Percentiles rank a stretch among this genome's conserved stretches.
These are phyloP conservation scores for Liriodendron chinense DNA, from an alignment of 164 flowering plant genomes.

Conservation along the genomic window DNA sequence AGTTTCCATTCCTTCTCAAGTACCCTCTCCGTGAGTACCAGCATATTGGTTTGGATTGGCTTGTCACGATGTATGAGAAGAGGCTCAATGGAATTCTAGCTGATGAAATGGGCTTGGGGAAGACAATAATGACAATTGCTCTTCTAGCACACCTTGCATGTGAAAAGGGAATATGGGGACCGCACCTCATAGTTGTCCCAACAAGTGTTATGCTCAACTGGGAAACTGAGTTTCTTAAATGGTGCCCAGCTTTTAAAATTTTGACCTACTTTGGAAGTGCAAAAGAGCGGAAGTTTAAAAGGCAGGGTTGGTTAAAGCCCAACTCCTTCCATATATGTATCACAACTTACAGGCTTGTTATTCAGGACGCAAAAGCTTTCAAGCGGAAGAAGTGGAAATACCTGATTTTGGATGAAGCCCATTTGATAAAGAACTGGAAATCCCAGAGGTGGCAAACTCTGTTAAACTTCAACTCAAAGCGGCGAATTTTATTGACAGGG, in stretches of 20 bases:
- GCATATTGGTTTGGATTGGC: conserved; percentile 99
- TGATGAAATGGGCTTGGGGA: conserved; percentile 99
- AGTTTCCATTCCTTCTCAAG: conserved; percentile 92
- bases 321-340: conserved; percentile 95
- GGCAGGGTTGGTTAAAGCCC: conserved; percentile 98
- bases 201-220: conserved; percentile 99
- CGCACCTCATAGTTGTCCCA: conserved; percentile 97
- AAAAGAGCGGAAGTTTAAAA: conserved; percentile 82
- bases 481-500: conserved; percentile 91
- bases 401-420: conserved; percentile 96
- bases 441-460: conserved; percentile 99
- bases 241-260: conserved; percentile 99
- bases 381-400: conserved; percentile 99
- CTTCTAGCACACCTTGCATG: conserved; percentile 95
- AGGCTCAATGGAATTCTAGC: conserved; percentile 96
- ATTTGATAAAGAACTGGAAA: conserved; percentile 97
- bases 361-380: conserved; percentile 92
- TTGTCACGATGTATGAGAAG: conserved; percentile 97
- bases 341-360: conserved; percentile 92
- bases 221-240: conserved; percentile 98
- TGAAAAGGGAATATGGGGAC: conserved; percentile 99
- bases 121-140: conserved; percentile 97
- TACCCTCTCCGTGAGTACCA: conserved; percentile 94
- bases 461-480: conserved; percentile 87
- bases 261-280: conserved; percentile 97